Percentiles rank a stretch among this genome's conserved stretches.
Conservation (phyloP, 768 basidiomycete genomes). For the Serendipita sp. region DNA sequence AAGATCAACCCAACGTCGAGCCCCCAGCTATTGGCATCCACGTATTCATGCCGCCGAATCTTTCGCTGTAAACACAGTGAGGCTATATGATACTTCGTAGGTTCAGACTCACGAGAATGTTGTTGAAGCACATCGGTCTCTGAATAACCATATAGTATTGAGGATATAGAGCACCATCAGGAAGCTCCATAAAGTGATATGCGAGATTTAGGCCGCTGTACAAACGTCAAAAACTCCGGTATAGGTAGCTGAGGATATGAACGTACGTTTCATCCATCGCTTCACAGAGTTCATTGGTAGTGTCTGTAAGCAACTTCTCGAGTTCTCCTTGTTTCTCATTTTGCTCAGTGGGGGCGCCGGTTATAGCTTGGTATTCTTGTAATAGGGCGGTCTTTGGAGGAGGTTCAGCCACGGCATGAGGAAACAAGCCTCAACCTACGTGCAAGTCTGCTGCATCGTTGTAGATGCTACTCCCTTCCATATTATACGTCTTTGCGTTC, state of each 20-base stretch:
- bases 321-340: constrained; percentile 35
- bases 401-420: constrained; percentile 1
- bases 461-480: constrained; percentile 63
- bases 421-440: constrained; percentile 29
- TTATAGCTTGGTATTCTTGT: constrained; percentile 31
- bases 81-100: not conserved
- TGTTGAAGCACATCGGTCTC: constrained; percentile 61
- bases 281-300: constrained; percentile 21
- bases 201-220: constrained; percentile 34
- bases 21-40: constrained; percentile 49
- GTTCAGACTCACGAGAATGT: constrained; percentile 46
- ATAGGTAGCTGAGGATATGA: too few relatives aligned
- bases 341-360: constrained; percentile 31
- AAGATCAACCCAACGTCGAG: constrained; percentile 83
- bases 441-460: constrained; percentile 67
- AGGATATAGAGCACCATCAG: constrained; percentile 43
- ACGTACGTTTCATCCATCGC: constrained; percentile 46
- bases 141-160: constrained; percentile 68
- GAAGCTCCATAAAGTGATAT: constrained; percentile 16
- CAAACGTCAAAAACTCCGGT: constrained; percentile 14
- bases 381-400: constrained; percentile 29
- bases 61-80: constrained; percentile 39
- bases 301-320: constrained; percentile 23
- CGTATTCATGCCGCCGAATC: constrained; percentile 67
- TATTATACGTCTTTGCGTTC: constrained; percentile 72